Evolutionary conservation across 2,329 filamentous ascomycete species (phyloP).

Genomic region (Neofusicoccum cordaticola): DNA sequence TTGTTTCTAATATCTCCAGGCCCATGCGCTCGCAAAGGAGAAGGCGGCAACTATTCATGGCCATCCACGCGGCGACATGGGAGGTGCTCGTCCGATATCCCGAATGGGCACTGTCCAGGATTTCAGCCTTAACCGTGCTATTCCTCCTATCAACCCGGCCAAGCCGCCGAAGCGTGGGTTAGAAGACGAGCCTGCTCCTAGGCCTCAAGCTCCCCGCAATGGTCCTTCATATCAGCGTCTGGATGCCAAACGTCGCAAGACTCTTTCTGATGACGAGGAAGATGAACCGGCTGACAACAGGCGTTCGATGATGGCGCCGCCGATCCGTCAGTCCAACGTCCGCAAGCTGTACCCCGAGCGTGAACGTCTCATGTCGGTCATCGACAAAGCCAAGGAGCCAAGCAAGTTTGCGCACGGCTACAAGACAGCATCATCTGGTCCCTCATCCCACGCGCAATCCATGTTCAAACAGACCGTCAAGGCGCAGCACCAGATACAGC

Average conservation of each 20-base stretch:
- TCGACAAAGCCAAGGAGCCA: constrained; percentile 43
- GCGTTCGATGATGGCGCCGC: constrained; percentile 72
- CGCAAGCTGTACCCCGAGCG: constrained; percentile 59
- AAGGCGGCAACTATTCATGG: constrained; percentile 26
- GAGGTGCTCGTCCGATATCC: constrained; percentile 53
- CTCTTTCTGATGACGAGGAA: constrained; percentile 59
- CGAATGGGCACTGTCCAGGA: constrained; percentile 64
- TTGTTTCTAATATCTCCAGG: constrained; percentile 10
- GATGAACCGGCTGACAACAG: constrained; percentile 60
- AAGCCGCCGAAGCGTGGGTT: constrained; percentile 69
- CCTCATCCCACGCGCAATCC: constrained; percentile 39
- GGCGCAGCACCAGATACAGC: constrained; percentile 62
- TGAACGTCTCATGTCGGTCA: constrained; percentile 17
- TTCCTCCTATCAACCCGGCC: constrained; percentile 60
- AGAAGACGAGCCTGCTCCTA: constrained; percentile 53
- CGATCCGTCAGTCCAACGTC: constrained; percentile 75
- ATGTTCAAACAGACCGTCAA: constrained; percentile 67
- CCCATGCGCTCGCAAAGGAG: constrained; percentile 25
- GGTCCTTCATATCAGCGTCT: constrained; percentile 54
- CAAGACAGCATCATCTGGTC: constrained; percentile 55
- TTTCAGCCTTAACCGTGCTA: constrained; percentile 33
- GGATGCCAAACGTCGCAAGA: constrained; percentile 78
- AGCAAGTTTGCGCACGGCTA: constrained; percentile 64
- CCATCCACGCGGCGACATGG: constrained; percentile 48
- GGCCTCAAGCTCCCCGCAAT: constrained; percentile 55